Evolutionary conservation across 176 grass and related monocot genomes (phyloP).

Genomic region (Ampelocalamus luodianensis): DNA sequence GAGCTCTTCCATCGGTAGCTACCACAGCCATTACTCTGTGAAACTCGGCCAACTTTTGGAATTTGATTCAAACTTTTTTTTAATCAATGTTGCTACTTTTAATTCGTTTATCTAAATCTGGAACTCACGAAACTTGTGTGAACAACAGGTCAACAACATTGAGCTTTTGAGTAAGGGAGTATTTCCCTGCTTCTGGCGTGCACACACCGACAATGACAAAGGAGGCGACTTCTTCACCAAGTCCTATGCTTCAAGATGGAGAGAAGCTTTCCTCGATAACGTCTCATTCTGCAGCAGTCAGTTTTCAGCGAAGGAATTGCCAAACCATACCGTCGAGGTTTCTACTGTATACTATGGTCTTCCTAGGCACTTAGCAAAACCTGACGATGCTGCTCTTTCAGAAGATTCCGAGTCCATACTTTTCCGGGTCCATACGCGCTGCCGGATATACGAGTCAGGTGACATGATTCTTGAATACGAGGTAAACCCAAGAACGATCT

Average conservation of each 20-base stretch:
- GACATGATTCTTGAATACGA: conserved; percentile 72
- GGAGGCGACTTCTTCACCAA: conserved; percentile 62
- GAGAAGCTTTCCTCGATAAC: conserved; percentile 62
- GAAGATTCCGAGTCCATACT: conserved; percentile 39
- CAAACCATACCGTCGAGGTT: conserved; percentile 59
- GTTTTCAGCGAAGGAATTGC: conserved; percentile 60
- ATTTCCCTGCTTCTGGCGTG: conserved; percentile 87
- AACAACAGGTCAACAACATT: conserved; percentile 56
- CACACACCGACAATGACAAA: conserved; percentile 94
- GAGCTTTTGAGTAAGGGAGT: conserved; percentile 71
- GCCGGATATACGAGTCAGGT: conserved; percentile 67
- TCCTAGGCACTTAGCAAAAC: conserved; percentile 48
- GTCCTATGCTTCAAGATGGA: conserved; percentile 68
- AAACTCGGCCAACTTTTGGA: background rate
- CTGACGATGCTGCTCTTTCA: conserved; percentile 28
- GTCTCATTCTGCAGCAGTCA: conserved; percentile 58
- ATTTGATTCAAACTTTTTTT: background rate
- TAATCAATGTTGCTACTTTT: background rate
- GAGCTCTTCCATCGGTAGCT: background rate
- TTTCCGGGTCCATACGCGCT: conserved; percentile 50
- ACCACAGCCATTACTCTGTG: background rate
- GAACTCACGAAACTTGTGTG: conserved; percentile 1
- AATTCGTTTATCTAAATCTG: background rate
- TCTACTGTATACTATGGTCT: conserved; percentile 59
- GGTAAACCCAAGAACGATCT: conserved; percentile 73